These are phyloP conservation scores for Fusarium hainanense DNA, from an alignment of 2,329 filamentous ascomycete species.

Conservation along the genomic window DNA sequence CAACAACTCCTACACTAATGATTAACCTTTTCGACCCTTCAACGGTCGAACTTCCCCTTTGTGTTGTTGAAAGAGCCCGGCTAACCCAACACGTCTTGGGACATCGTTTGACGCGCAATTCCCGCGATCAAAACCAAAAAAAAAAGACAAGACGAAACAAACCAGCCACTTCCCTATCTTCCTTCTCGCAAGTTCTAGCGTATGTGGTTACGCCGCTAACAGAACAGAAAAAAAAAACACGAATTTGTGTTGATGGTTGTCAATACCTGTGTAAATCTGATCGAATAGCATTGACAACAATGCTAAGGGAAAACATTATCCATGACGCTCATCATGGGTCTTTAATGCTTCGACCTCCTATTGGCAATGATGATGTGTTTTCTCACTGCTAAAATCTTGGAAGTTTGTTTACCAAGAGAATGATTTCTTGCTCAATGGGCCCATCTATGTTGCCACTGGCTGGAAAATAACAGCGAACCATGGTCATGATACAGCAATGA, in stretches of 20 bases:
- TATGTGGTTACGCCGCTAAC: conserved; percentile 24
- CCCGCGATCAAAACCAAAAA: background rate
- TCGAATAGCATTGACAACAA: background rate
- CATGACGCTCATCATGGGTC: conserved; percentile 1
- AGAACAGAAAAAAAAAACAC: conserved; percentile 6
- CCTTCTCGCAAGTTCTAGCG: conserved; percentile 33
- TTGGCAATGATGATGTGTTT: background rate
- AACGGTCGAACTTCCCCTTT: conserved; percentile 26
- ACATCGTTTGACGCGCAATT: conserved; percentile 24
- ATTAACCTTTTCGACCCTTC: conserved; percentile 20
- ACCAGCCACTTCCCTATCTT: conserved; percentile 1
- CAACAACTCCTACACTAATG: conserved; percentile 6
- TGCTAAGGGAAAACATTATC: background rate
- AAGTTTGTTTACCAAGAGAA: background rate
- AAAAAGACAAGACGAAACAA: conserved; percentile 31
- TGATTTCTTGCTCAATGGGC: background rate
- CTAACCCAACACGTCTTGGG: conserved; percentile 24
- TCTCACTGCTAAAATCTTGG: background rate
- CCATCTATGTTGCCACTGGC: conserved; percentile 32
- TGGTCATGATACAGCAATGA: background rate
- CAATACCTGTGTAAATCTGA: background rate
- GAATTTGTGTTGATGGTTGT: background rate
- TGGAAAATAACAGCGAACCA: conserved; percentile 1
- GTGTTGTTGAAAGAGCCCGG: conserved; percentile 9
- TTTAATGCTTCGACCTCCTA: background rate